Evolutionary conservation across 2,329 filamentous ascomycete genomes (phyloP).

Genomic region (Arthrobotrys entomopaga): DNA sequence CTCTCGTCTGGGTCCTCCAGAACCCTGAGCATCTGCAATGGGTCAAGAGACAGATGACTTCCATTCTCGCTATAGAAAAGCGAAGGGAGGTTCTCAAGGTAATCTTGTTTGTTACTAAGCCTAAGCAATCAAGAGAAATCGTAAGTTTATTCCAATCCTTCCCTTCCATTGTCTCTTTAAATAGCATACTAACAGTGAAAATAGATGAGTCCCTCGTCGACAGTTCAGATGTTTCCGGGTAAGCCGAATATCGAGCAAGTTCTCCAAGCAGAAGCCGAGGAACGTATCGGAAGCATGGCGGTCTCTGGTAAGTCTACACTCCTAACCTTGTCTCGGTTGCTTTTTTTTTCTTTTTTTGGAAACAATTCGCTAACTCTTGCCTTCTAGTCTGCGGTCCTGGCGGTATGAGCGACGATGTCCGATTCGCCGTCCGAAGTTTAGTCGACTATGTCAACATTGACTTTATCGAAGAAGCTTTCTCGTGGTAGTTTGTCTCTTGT

Average conservation of each 20-base stretch:
- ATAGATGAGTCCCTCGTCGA: conserved; percentile 72
- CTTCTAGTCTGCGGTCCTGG: conserved; percentile 76
- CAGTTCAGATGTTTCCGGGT: conserved; percentile 85
- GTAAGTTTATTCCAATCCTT: conserved; percentile 62
- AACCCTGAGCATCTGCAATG: conserved; percentile 83
- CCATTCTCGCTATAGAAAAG: conserved; percentile 78
- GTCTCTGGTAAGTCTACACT: conserved; percentile 73
- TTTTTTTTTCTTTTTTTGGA: too few species aligned
- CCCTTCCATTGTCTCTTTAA: not conserved
- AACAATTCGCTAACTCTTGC: conserved; percentile 12
- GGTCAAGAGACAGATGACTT: conserved; percentile 85
- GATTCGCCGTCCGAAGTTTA: conserved; percentile 73
- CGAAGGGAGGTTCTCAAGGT: conserved; percentile 79
- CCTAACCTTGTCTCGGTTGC: conserved; percentile 64
- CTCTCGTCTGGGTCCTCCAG: conserved; percentile 82
- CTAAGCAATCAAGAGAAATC: conserved; percentile 55
- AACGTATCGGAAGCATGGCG: conserved; percentile 77
- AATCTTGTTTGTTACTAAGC: conserved; percentile 80
- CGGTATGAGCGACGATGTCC: conserved; percentile 78
- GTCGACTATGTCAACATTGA: conserved; percentile 73
- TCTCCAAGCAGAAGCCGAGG: conserved; percentile 77
- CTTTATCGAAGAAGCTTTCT: conserved; percentile 81
- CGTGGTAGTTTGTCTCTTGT: conserved; percentile 59
- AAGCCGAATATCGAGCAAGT: conserved; percentile 78
- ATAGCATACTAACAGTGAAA: conserved; percentile 4